Evolutionary conservation across 371 early-diverging fungal species (phyloP).

Genomic region (Mucor irregularis): DNA sequence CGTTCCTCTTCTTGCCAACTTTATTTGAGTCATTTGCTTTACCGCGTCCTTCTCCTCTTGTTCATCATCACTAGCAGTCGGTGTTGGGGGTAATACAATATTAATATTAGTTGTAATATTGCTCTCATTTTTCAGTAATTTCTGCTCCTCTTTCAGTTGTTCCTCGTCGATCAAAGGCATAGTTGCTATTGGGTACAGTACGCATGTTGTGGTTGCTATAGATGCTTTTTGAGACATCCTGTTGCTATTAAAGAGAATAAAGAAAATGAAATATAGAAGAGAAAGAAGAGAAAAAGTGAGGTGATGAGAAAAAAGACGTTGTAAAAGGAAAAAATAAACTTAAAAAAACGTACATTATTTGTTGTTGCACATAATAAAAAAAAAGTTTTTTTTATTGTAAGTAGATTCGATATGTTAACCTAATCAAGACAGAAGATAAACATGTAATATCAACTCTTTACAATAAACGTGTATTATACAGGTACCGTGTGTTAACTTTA

Average conservation of each 20-base stretch:
- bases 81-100: constrained; percentile 22
- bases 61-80: constrained; percentile 24
- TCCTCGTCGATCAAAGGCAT: not conserved
- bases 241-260: not conserved
- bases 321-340: too few species aligned
- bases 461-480: too few species aligned
- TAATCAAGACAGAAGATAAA: too few species aligned
- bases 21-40: constrained; percentile 3
- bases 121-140: not conserved
- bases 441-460: too few species aligned
- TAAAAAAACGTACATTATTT: too few species aligned
- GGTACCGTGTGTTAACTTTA: too few species aligned
- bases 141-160: not conserved
- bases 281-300: not conserved
- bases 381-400: too few species aligned
- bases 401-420: too few species aligned
- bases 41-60: not conserved
- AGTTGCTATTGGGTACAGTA: not conserved
- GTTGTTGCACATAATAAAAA: too few species aligned
- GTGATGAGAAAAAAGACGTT: too few species aligned
- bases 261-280: not conserved
- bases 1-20: constrained; percentile 15
- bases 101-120: not conserved
- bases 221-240: not conserved
- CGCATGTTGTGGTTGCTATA: not conserved